These are phyloP conservation scores for Arctostaphylos glauca DNA, from an alignment of 148 eudicot genomes.

Conservation along the genomic window DNA sequence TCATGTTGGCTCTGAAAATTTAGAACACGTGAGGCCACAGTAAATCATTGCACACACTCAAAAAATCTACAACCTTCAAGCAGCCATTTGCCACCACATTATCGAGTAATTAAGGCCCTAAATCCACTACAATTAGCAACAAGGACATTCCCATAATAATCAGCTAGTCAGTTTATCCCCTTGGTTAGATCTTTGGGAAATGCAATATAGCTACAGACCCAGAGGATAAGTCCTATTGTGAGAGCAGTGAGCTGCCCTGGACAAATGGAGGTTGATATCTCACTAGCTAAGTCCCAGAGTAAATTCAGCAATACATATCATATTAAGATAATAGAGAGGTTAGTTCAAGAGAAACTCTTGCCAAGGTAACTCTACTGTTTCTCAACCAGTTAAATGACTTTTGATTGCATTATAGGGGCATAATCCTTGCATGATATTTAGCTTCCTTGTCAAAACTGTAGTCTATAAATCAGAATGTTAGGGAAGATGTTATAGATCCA, in stretches of 20 bases:
- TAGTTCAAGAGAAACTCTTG: conserved; percentile 28
- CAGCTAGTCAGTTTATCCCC: background rate
- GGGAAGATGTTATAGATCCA: conserved; percentile 55
- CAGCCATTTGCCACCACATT: background rate
- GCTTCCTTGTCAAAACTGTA: conserved; percentile 24
- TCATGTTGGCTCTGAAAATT: conserved; percentile 71
- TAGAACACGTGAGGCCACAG: background rate
- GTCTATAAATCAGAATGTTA: conserved; percentile 31
- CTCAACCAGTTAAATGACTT: background rate
- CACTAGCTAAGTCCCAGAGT: conserved; percentile 86
- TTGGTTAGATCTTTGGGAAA: conserved; percentile 36
- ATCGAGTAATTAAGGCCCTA: background rate
- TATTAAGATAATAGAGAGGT: conserved; percentile 32
- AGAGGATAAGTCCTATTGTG: conserved; percentile 37
- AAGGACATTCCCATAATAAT: background rate
- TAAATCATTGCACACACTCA: conserved; percentile 2
- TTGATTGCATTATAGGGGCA: background rate
- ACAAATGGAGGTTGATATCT: conserved; percentile 58
- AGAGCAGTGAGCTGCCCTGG: conserved; percentile 35
- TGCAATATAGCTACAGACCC: conserved; percentile 16
- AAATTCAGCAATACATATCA: background rate
- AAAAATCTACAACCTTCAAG: background rate
- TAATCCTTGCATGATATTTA: conserved; percentile 5
- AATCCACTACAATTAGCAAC: background rate
- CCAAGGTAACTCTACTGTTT: conserved; percentile 44